Evolutionary conservation across 2,329 filamentous ascomycete genomes (phyloP), one percentile per base, ranked within the genome.

Genomic region (Stachybotrys echinatus): DNA sequence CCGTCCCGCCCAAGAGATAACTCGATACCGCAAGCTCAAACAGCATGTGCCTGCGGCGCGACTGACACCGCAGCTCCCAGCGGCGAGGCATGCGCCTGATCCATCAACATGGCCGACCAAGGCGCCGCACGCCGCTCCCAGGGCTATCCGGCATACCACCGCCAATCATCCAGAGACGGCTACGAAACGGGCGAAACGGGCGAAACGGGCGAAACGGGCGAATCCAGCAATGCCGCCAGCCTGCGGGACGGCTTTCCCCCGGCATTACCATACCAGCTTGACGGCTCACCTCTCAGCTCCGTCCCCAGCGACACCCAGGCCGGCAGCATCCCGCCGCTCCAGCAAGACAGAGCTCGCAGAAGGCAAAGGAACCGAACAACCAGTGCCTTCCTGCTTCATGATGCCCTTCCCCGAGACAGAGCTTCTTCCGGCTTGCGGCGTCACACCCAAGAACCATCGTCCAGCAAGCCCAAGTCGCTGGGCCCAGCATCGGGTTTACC

Each of bases 331-430:
- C 54, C 58, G 47, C 55, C 56, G 5, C 56, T 51, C 27, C 58
- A 55, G 23, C 55, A 57, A 21, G 61, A 60, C 34, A 61, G 65
- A 51, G 50, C 57, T 19, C 59, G 62, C 42, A 58, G 64, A 51
- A 64, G 58, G 40, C 66, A 73, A 48, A 78, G 72, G 58, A 65
- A 70, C 23, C 70, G 75, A 17, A 67, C 75, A 6, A 72, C 68
- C 54, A 74, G 76, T 44, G 74, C 73, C 7, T 82, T 82, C 56
- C 68, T 81, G 47, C 68, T 81, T 14, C 65, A 73, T 23, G 75
- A 77, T 54, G 60, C 70, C 3, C 59, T 75, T 19, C 58, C 55
- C n/a, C 60, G 60, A 22, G 60, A 62, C 19, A 65, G 61, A 21
- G 68, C 67, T 40, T n/a, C n/a, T n/a, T 52, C 58, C 17, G 63